Base-by-base conservation (phyloP, 257 asterid genomes). In the Nicotiana obtusifolia region DNA sequence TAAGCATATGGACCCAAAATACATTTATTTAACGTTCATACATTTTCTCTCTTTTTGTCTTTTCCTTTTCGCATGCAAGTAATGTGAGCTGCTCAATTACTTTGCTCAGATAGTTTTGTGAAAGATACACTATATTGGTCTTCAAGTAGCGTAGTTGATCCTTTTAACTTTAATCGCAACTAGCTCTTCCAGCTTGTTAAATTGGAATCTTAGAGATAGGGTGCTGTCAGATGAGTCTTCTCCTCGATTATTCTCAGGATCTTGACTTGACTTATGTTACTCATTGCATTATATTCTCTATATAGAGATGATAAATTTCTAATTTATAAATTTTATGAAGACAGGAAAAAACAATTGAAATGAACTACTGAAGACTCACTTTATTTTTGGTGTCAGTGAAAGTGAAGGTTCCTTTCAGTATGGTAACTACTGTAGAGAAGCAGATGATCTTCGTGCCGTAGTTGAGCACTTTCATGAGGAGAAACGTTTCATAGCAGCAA, bases 401-500 rank as follows among this genome's bases (percentile, higher is more conserved):
- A 95, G 99, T 76, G 97, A 92, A 86, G 99, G 99, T 37, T 75
- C 89, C 59, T 93, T 95, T 87, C 97, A 89, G 82, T 95, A 95
- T 87, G 99, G 96, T 44, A 90, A 92, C 84, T 95, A 95, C 85
- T 84, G 76, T 76, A 88, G 94, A 87, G 98, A 95, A 88, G 95
- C 94, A 84, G 94, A 93, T 81, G 98, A 95, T 88, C 87, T 93
- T 59, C 91, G 79, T 81, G 86, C 90, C 26, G 95, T 93, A 75
- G 93, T 95, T 33, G 87, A 91, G 86, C 91, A 91, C 84, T 93
- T 93, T 82, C 88, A 79, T 68, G 82, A 83, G 53, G 86, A 86
- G 87, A 81, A 85, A 56, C 93, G 92, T 64, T 22, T 30, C 26
- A 67, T 92, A 59, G 84, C 83, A 76, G 97, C 98, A 68, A 77